Percentiles rank a stretch among this genome's conserved stretches.
phyloP scores from a whole-genome alignment of 352 stramenopile species.

The Globisporangium takayamanum region DNA sequence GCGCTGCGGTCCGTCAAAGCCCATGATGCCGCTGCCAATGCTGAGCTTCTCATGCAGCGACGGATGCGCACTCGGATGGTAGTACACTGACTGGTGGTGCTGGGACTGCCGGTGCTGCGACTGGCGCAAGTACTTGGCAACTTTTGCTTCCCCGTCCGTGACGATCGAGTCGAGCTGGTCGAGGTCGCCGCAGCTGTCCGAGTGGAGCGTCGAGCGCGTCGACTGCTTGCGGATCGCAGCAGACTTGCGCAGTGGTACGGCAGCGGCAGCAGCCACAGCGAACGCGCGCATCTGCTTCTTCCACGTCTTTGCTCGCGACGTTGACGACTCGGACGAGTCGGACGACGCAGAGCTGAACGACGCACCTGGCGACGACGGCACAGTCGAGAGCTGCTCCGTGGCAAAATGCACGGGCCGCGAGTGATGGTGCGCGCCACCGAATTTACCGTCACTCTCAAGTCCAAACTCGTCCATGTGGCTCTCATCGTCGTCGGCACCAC shows the following conservation, averaged over 20 bases:
- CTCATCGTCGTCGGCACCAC: neutral
- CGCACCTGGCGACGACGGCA: constrained; percentile 15
- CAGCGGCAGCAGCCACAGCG: constrained; percentile 3
- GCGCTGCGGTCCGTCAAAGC: constrained; percentile 4
- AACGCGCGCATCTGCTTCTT: constrained; percentile 15
- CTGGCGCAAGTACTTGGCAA: constrained; percentile 9
- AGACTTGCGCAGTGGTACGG: constrained; percentile 7
- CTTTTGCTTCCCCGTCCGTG: constrained; percentile 19
- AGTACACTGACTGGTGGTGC: neutral
- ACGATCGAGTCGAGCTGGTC: constrained; percentile 34
- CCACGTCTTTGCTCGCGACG: constrained; percentile 11
- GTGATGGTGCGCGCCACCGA: neutral
- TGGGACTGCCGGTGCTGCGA: neutral
- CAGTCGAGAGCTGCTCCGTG: constrained; percentile 19
- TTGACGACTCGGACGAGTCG: constrained; percentile 10
- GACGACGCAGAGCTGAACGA: constrained; percentile 10
- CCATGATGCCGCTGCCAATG: neutral
- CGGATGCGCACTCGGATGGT: too few species aligned
- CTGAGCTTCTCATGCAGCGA: constrained; percentile 3
- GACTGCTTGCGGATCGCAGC: constrained; percentile 8
- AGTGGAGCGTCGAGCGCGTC: constrained; percentile 14
- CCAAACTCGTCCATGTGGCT: constrained; percentile 7
- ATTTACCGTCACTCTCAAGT: constrained; percentile 11
- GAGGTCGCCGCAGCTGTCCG: constrained; percentile 20
- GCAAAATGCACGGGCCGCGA: constrained; percentile 1